A percentile compares a stretch with the other conserved stretches of the same genome.
phyloP scores from a whole-genome alignment of 148 eudicot species.

The Heliamphora exappendiculata region DNA sequence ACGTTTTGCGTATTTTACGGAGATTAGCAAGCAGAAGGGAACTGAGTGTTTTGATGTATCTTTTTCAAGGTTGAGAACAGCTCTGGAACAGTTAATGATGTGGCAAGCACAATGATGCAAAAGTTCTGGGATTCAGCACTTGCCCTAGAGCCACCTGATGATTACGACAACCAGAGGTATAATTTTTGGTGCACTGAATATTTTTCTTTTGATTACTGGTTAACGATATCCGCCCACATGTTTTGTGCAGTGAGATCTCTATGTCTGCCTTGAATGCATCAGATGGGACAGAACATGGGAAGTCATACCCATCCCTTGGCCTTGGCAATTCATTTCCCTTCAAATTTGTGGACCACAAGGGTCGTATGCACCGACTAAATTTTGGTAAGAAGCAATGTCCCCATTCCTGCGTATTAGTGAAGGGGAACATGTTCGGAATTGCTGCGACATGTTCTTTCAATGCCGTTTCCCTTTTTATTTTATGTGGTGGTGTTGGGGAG shows the following conservation, averaged over 20 bases:
- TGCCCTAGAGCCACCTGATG: constrained; percentile 74
- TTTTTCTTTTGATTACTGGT: constrained; percentile 3
- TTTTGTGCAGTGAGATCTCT: constrained; percentile 62
- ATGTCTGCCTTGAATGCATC: constrained; percentile 57
- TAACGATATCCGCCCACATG: constrained; percentile 5
- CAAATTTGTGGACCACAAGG: constrained; percentile 71
- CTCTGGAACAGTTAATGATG: constrained; percentile 72
- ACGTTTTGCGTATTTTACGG: not conserved
- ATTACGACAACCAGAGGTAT: constrained; percentile 79
- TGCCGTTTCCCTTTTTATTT: not conserved
- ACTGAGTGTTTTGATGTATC: constrained; percentile 13
- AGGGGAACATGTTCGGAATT: not conserved
- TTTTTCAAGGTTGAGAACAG: constrained; percentile 64
- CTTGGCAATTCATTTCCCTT: constrained; percentile 73
- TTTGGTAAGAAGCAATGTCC: constrained; percentile 48
- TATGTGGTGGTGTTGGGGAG: not conserved
- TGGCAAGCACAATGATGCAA: constrained; percentile 88
- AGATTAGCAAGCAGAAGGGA: not conserved
- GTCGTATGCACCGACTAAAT: constrained; percentile 80
- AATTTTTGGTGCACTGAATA: constrained; percentile 8
- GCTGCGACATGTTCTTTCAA: not conserved
- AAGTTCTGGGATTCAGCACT: constrained; percentile 99
- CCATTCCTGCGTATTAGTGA: not conserved
- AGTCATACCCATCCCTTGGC: constrained; percentile 70
- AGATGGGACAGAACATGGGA: constrained; percentile 63